phyloP scores from a whole-genome alignment of 2,329 filamentous ascomycete species.

The Xylariaceae sp. region DNA sequence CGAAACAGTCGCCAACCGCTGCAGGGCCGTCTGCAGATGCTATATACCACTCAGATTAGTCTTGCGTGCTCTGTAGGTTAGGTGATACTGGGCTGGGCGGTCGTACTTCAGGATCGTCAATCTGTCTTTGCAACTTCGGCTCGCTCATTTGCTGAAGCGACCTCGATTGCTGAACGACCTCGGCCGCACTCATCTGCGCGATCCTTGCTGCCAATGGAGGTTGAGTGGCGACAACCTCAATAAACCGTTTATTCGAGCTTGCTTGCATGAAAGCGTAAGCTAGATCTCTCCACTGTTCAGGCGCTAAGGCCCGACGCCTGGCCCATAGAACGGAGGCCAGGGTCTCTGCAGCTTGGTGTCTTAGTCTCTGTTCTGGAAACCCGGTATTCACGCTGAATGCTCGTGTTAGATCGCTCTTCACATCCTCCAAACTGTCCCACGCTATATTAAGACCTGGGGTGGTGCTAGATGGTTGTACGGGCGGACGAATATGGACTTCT shows the following conservation, averaged over 20 bases:
- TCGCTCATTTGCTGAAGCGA: no score
- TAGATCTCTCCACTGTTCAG: slow-evolving; percentile 6
- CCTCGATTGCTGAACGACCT: slow-evolving; percentile 20
- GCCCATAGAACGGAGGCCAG: slow-evolving; percentile 17
- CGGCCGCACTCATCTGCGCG: slow-evolving; percentile 13
- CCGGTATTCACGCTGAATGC: slow-evolving; percentile 8
- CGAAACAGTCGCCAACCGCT: slow-evolving; percentile 11
- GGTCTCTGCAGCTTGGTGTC: slow-evolving; percentile 7
- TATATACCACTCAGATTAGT: slow-evolving; percentile 18
- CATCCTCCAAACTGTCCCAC: slow-evolving; percentile 13
- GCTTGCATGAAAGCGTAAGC: slow-evolving; percentile 20
- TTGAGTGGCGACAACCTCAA: slow-evolving; percentile 23
- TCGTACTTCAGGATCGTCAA: slow-evolving; percentile 22
- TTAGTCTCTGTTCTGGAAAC: slow-evolving; percentile 6
- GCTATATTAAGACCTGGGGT: neutral
- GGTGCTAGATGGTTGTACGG: neutral
- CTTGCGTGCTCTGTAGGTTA: slow-evolving; percentile 3
- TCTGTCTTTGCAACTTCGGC: slow-evolving; percentile 1
- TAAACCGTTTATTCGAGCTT: slow-evolving; percentile 17
- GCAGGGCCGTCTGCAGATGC: slow-evolving; percentile 20
- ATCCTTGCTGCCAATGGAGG: no score
- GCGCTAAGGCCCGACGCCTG: slow-evolving; percentile 1
- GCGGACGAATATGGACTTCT: slow-evolving; percentile 14
- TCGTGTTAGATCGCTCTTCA: slow-evolving; percentile 19
- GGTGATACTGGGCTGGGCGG: slow-evolving; percentile 5